Conservation (phyloP, 106 monocot species). For the Hemerocallis citrina region DNA sequence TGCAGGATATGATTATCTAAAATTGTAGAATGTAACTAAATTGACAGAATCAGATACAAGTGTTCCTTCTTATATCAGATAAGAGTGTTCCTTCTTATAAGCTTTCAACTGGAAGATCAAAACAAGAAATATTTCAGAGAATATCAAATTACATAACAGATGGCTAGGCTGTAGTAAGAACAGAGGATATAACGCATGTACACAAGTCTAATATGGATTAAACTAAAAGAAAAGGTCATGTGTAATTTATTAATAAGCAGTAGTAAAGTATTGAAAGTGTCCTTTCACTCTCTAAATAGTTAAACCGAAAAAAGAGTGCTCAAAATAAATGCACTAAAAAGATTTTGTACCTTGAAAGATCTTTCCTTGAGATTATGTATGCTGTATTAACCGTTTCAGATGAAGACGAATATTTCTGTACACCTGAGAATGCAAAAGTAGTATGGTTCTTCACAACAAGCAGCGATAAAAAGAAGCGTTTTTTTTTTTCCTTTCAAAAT, state of each 20-base stretch:
- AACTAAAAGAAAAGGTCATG: not conserved
- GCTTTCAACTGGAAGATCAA: not conserved
- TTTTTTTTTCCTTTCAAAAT: no score
- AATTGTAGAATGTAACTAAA: no score
- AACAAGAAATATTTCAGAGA: not conserved
- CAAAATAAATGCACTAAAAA: not conserved
- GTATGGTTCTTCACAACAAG: not conserved
- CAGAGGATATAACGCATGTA: not conserved
- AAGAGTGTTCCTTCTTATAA: not conserved
- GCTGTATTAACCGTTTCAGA: constrained; percentile 70
- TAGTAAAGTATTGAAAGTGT: not conserved
- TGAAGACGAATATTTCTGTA: constrained; percentile 39
- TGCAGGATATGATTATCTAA: not conserved
- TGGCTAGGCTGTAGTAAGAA: not conserved
- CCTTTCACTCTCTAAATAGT: not conserved
- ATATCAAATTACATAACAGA: not conserved
- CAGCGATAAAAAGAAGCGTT: no score
- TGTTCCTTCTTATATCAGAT: not conserved
- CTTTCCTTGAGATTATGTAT: constrained; percentile 75
- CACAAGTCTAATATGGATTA: not conserved
- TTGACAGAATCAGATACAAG: not conserved
- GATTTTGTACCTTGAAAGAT: constrained; percentile 64
- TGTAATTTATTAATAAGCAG: not conserved
- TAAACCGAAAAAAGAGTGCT: not conserved
- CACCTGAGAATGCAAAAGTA: constrained; percentile 41